phyloP scores from a whole-genome alignment of 805 yeast species.

The Jamesozyma spencerorum region DNA sequence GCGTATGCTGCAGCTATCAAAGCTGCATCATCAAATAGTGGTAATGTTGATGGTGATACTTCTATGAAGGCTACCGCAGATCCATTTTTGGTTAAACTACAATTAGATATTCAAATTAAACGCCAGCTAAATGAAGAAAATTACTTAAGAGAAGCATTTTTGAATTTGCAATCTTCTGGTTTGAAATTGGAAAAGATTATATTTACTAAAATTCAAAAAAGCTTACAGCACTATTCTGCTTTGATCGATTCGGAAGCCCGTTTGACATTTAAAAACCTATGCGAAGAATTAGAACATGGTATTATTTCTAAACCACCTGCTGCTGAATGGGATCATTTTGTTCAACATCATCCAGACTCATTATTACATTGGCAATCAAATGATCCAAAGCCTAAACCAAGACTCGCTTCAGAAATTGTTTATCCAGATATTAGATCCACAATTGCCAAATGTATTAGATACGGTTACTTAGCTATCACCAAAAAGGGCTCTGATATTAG shows the following conservation, averaged over 20 bases:
- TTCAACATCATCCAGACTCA: conserved; percentile 35
- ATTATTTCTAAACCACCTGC: conserved; percentile 44
- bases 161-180: conserved; percentile 54
- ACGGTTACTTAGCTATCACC: conserved; percentile 42
- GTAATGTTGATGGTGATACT: conserved; percentile 19
- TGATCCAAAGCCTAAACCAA: conserved; percentile 31
- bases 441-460: conserved; percentile 43
- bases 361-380: conserved; percentile 31
- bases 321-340: conserved; percentile 62
- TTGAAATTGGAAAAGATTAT: conserved; percentile 54
- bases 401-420: conserved; percentile 39
- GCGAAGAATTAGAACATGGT: conserved; percentile 33
- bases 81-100: conserved; percentile 51
- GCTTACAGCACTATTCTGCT: conserved; percentile 40
- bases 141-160: conserved; percentile 53
- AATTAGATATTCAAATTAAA: conserved; percentile 52
- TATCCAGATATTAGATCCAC: conserved; percentile 45
- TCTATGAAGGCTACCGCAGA: conserved; percentile 32
- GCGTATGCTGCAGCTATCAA: conserved; percentile 36
- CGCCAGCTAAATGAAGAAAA: conserved; percentile 52
- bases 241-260: conserved; percentile 45
- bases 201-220: conserved; percentile 49
- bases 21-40: neutral
- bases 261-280: conserved; percentile 43
- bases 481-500: neutral